These are phyloP conservation scores for Larix sibirica DNA, from an alignment of 83 land plant genomes.

Conservation along the genomic window DNA sequence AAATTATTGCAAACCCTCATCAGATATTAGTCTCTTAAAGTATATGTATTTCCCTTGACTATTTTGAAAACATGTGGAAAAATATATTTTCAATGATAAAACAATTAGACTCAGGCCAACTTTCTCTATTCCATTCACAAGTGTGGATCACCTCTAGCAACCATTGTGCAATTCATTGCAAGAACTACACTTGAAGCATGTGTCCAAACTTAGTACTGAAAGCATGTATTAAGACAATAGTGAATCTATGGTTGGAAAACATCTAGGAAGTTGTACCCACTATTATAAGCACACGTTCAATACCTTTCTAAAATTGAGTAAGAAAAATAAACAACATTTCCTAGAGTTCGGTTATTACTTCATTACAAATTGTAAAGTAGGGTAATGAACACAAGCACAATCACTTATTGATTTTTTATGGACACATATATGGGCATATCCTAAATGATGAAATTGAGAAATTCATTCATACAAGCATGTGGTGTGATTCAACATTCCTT, in stretches of 20 bases:
- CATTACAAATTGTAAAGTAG: background rate
- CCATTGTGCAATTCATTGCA: background rate
- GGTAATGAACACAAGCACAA: background rate
- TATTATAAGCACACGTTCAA: background rate
- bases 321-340: background rate
- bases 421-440: too few relatives aligned
- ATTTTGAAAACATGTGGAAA: background rate
- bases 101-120: background rate
- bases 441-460: too few relatives aligned
- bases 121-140: background rate
- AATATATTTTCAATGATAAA: background rate
- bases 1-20: background rate
- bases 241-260: background rate
- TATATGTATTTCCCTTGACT: background rate
- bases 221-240: background rate
- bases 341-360: background rate
- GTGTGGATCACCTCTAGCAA: background rate
- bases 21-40: background rate
- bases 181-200: background rate
- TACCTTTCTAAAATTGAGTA: background rate
- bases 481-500: too few relatives aligned
- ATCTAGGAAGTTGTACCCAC: background rate
- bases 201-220: background rate
- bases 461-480: too few relatives aligned
- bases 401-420: too few relatives aligned